Evolutionary conservation across 140 eudicot species (phyloP), one percentile per base, ranked within the genome.

Genomic region (Flaveria floridana): DNA sequence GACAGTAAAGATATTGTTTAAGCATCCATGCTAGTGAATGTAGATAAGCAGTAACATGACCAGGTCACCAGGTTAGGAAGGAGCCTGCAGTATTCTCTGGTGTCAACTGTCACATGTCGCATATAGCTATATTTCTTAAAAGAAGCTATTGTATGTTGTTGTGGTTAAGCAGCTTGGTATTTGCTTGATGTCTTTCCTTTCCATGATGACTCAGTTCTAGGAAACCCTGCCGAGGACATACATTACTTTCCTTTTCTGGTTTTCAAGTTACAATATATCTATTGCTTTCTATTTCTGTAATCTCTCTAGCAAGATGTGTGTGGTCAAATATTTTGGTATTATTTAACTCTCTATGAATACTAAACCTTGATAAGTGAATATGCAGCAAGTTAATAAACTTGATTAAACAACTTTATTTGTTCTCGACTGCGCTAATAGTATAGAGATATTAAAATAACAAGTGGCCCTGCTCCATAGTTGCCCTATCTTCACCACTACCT

Each of bases 1-100:
- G 64, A 64, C 65, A 64, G 65, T 48, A 30, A 64, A 6, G 55
- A 4, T 30, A 65, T 21, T 66, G 74, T 51, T 20, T 41, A 14
- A 52, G 74, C 74, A 19, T 37, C 9, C 44, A 47, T 66, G 66
- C 26, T 65, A 65, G 55, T 30, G 41, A 18, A 30, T 20, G 44
- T 65, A 59, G 28, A 15, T 57, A 47, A 13, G 9, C 64, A 10
- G 52, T 64, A 68, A 50, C 26, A 15, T 21, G 50, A n/a, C 62
- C 74, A 47, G 46, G 25, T 69, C 3, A 25, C 62, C 74, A 47
- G 46, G 25, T 69, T 11, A 25, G 73, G 59, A 68, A 69, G 46
- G 68, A 13, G 68, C 11, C 20, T 58, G 39, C 11, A 34, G 65
- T 0, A 26, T 68, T 7, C 58, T 59, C 59, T 46, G 59, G 12